Conservation (phyloP, 495 filamentous ascomycete species). For the Chaetomidium leptoderma region DNA sequence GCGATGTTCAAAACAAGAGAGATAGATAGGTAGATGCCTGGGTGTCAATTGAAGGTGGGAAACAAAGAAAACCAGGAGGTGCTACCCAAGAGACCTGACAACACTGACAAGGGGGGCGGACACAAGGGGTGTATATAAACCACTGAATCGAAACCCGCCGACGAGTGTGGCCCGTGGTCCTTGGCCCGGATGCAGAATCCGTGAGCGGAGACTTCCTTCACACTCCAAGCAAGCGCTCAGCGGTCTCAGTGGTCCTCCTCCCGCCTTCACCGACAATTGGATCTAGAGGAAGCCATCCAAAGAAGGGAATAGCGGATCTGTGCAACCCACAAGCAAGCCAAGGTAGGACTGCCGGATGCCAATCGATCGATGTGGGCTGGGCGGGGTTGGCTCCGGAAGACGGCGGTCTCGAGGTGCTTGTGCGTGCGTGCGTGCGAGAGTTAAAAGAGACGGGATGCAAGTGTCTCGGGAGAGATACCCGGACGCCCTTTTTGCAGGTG, state of each 20-base stretch:
- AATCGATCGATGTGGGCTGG: not conserved
- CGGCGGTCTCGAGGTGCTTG: not conserved
- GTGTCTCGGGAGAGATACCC: slow-evolving; percentile 16
- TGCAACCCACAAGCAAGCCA: not conserved
- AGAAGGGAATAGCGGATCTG: not conserved
- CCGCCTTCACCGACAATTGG: slow-evolving; percentile 13
- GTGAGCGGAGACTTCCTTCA: not conserved
- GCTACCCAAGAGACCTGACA: not conserved
- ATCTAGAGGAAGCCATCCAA: not conserved
- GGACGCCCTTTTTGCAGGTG: not conserved
- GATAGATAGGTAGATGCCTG: not conserved
- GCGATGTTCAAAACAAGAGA: not conserved
- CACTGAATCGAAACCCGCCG: too few relatives aligned
- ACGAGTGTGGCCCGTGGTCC: too few relatives aligned
- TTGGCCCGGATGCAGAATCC: not conserved
- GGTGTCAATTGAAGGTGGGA: not conserved
- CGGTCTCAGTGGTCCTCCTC: too few relatives aligned
- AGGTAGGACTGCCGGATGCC: slow-evolving; percentile 1
- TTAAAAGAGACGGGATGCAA: not conserved
- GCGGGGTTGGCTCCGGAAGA: not conserved
- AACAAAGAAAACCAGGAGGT: not conserved
- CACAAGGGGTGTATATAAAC: too few relatives aligned
- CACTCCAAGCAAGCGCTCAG: too few relatives aligned
- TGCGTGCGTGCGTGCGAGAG: not conserved
- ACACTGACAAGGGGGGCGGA: not conserved